Evolutionary conservation across 345 rosid species (phyloP).

Genomic region (Eucalyptus polybractea): DNA sequence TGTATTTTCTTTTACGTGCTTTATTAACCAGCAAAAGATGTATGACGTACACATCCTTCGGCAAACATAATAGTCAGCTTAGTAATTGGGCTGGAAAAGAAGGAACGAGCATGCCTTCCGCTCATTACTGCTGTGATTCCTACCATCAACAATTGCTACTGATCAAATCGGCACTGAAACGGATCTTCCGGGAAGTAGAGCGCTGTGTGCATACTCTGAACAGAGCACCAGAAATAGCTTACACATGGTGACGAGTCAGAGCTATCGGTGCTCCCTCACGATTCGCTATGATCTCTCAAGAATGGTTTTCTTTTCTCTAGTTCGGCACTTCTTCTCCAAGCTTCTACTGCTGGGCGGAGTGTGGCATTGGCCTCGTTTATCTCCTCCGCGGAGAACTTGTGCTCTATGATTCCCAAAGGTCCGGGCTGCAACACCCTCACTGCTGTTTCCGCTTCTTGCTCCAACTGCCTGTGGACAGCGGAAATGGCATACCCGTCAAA

Average conservation of each 20-base stretch:
- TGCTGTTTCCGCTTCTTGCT: constrained; percentile 76
- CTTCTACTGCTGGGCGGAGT: constrained; percentile 45
- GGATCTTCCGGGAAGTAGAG: neutral
- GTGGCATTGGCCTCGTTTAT: constrained; percentile 45
- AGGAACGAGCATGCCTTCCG: neutral
- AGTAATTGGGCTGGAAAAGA: neutral
- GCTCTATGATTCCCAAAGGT: constrained; percentile 68
- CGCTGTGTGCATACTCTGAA: accelerated
- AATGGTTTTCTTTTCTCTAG: constrained; percentile 30
- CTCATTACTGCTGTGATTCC: neutral
- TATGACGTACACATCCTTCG: neutral
- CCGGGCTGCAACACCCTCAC: constrained; percentile 75
- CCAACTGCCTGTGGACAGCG: constrained; percentile 38
- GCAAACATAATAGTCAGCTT: neutral
- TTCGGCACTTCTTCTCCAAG: constrained; percentile 46
- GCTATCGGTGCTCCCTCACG: neutral
- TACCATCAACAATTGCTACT: neutral
- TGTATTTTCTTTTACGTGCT: neutral
- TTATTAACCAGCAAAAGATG: neutral
- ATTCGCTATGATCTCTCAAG: constrained; percentile 23
- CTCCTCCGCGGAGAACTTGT: constrained; percentile 68
- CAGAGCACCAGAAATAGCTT: neutral
- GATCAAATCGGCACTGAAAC: neutral
- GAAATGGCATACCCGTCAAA: neutral
- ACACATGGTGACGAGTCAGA: no score